Percentiles rank a stretch among this genome's conserved stretches.
These are phyloP conservation scores for Willaertia magna DNA, from an alignment of 208 protist species.

Conservation along the genomic window DNA sequence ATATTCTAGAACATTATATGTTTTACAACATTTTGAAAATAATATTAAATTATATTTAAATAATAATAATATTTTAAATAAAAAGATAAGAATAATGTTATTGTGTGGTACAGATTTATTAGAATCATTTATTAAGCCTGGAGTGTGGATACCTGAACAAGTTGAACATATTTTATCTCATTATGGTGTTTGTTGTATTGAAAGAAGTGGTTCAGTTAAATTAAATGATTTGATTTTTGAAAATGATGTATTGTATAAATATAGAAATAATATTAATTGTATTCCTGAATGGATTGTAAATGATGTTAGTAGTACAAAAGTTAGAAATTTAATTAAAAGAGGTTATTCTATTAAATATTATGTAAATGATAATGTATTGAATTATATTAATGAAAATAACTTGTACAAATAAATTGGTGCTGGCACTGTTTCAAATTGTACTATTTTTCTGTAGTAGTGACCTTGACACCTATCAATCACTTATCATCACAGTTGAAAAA, in stretches of 20 bases:
- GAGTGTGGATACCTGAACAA: background rate
- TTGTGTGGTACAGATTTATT: constrained; percentile 15
- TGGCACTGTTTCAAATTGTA: too few relatives aligned
- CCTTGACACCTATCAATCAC: too few relatives aligned
- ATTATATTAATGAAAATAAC: background rate
- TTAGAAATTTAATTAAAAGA: background rate
- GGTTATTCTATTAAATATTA: background rate
- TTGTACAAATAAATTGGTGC: too few relatives aligned
- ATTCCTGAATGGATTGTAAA: background rate
- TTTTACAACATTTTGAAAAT: background rate
- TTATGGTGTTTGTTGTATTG: background rate
- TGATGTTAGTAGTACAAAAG: constrained; percentile 2
- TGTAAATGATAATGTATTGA: background rate
- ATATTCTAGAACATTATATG: background rate
- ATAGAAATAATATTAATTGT: background rate
- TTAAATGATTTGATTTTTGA: background rate
- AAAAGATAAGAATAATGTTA: background rate
- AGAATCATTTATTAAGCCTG: background rate
- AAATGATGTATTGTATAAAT: background rate
- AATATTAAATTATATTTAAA: background rate
- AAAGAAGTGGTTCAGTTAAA: background rate
- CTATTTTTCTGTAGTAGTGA: too few relatives aligned
- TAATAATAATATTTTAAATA: background rate
- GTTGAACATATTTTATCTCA: background rate
- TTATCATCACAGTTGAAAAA: too few relatives aligned